These are phyloP conservation scores for Litchi chinensis DNA, from an alignment of 345 rosid species.

Conservation along the genomic window DNA sequence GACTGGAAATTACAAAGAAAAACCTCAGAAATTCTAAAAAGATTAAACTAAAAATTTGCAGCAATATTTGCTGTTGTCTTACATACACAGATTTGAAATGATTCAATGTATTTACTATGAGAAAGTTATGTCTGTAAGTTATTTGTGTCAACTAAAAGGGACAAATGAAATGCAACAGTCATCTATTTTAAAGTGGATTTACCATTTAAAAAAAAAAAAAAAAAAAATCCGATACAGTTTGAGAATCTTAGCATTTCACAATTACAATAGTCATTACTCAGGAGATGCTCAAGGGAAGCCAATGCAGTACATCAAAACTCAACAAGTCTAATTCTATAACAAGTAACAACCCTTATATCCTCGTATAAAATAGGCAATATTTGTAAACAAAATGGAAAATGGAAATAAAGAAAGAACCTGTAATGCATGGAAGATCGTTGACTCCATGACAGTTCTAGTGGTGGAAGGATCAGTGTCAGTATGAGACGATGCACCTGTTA, in stretches of 20 bases:
- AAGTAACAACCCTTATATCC: not conserved
- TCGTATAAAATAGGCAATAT: not conserved
- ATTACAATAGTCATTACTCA: not conserved
- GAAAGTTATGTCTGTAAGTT: not conserved
- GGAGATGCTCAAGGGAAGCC: not conserved
- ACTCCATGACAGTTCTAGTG: slow-evolving; percentile 55
- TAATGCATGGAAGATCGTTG: slow-evolving; percentile 55
- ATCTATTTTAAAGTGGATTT: not conserved
- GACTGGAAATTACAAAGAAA: not conserved
- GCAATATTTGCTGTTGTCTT: not conserved
- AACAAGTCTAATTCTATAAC: slow-evolving; percentile 1
- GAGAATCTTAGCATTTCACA: not conserved
- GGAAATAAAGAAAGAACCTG: slow-evolving; percentile 54
- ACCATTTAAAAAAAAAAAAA: not conserved
- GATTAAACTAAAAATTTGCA: not conserved
- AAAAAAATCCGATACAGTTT: not conserved
- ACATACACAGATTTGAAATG: not conserved
- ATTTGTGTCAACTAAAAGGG: not conserved
- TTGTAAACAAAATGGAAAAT: not conserved
- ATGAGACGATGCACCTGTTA: slow-evolving; percentile 76
- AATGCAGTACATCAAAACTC: not conserved
- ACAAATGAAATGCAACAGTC: slow-evolving; percentile 9
- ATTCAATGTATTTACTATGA: not conserved
- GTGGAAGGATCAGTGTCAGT: slow-evolving; percentile 59
- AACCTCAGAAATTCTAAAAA: not conserved